Conservation (phyloP, 768 basidiomycete genomes). For the Botryobasidium botryosum region DNA sequence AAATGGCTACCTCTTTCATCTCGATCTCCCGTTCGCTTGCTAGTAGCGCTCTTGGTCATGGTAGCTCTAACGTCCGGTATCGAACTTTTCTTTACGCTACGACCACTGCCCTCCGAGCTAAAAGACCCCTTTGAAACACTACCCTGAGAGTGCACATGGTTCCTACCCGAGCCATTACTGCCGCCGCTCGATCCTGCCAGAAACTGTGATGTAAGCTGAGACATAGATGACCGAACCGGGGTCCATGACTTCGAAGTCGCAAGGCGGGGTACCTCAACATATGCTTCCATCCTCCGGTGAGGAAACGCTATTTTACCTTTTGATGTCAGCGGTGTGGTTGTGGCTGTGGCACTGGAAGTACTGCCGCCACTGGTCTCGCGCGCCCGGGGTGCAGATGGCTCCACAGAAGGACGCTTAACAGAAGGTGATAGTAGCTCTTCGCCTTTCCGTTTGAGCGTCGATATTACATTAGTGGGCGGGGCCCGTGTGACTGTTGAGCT, state of each 20-base stretch:
- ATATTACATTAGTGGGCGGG: conserved; percentile 23
- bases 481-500: neutral
- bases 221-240: conserved; percentile 16
- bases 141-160: conserved; percentile 11
- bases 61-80: neutral
- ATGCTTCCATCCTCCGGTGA: conserved; percentile 18
- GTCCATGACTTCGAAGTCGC: conserved; percentile 17
- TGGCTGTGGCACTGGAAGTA: conserved; percentile 15
- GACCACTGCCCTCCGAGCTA: conserved; percentile 12
- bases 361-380: conserved; percentile 10
- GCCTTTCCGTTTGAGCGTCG: conserved; percentile 58
- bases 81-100: neutral
- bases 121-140: neutral
- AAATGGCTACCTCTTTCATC: conserved; percentile 46
- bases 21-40: conserved; percentile 52
- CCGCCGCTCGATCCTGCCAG: too few species aligned
- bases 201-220: neutral
- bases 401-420: conserved; percentile 33
- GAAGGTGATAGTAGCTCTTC: conserved; percentile 44
- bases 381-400: conserved; percentile 10
- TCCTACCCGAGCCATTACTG: conserved; percentile 12
- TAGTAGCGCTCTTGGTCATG: conserved; percentile 1
- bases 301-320: conserved; percentile 12
- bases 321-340: conserved; percentile 17
- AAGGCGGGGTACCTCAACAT: conserved; percentile 20